Percentiles rank a stretch among this genome's conserved stretches.
Evolutionary conservation across 345 rosid genomes (phyloP).

Genomic region (Excoecaria agallocha): DNA sequence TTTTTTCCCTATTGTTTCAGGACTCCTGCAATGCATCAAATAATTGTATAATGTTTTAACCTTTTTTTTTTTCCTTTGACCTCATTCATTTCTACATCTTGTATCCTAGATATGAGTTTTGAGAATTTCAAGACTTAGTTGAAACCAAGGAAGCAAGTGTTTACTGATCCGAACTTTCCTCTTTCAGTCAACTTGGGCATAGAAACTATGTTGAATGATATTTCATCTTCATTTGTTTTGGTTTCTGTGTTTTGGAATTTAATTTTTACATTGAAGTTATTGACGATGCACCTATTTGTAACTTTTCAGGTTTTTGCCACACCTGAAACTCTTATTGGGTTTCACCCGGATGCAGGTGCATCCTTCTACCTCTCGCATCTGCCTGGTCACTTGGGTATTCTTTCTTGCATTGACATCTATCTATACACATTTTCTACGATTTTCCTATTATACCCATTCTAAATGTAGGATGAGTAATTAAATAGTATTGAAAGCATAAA

Average conservation of each 20-base stretch:
- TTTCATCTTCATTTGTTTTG: not conserved
- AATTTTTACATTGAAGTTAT: not conserved
- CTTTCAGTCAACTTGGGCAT: not conserved
- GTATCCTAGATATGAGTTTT: not conserved
- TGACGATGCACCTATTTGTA: not conserved
- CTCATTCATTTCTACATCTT: not conserved
- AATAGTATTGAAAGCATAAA: too few species aligned
- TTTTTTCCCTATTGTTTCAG: not conserved
- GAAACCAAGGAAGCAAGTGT: not conserved
- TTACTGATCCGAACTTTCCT: not conserved
- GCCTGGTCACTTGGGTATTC: slow-evolving; percentile 80
- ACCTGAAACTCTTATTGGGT: slow-evolving; percentile 89
- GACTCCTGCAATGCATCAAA: not conserved
- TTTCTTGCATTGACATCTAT: slow-evolving; percentile 8
- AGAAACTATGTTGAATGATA: not conserved
- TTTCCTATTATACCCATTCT: too few species aligned
- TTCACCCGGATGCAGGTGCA: slow-evolving; percentile 98
- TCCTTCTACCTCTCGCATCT: slow-evolving; percentile 83
- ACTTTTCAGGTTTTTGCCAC: slow-evolving; percentile 79
- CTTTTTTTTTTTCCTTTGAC: not conserved
- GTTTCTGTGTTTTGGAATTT: not conserved
- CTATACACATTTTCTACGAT: too few species aligned
- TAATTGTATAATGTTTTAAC: not conserved
- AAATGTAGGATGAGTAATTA: too few species aligned
- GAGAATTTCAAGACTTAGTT: not conserved